A percentile compares a stretch with the other conserved stretches of the same genome.
Conservation (phyloP, 371 early-diverging fungal species). For the Mortierella sp. region DNA sequence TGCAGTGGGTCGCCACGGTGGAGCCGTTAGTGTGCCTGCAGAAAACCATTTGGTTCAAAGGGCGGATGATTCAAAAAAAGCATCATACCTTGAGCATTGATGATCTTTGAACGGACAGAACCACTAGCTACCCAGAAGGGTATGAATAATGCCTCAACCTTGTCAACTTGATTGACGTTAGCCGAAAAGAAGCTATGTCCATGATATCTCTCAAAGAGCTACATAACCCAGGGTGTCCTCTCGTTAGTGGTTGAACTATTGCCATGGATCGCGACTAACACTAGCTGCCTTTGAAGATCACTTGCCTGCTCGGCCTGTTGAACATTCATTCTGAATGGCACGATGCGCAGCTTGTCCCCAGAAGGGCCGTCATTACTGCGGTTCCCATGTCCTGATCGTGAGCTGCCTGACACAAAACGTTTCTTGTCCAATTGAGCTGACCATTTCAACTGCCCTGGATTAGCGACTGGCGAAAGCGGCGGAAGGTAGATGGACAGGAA, state of each 20-base stretch:
- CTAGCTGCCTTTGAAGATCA: too few species aligned
- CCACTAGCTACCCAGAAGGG: conserved; percentile 72
- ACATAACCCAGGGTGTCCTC: too few species aligned
- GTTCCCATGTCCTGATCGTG: conserved; percentile 25
- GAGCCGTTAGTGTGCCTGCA: background rate
- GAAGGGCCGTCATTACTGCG: conserved; percentile 53
- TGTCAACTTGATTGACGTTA: conserved; percentile 54
- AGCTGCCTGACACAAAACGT: conserved; percentile 15
- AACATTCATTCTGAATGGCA: conserved; percentile 67
- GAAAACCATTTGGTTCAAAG: too few species aligned
- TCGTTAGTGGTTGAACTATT: too few species aligned
- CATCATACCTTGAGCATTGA: conserved; percentile 62
- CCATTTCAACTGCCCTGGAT: too few species aligned
- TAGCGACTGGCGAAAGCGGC: too few species aligned
- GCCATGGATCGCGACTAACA: too few species aligned
- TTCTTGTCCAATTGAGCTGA: too few species aligned
- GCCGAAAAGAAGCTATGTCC: conserved; percentile 70
- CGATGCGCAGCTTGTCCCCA: conserved; percentile 60
- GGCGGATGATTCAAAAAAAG: background rate
- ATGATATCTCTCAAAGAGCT: conserved; percentile 67
- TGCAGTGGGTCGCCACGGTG: background rate
- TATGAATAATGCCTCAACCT: conserved; percentile 65
- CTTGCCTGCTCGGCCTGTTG: conserved; percentile 65
- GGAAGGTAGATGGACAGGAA: too few species aligned
- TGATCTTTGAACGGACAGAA: conserved; percentile 59